A percentile compares a stretch with the other conserved stretches of the same genome.
These are phyloP conservation scores for Starmerella bacillaris DNA, from an alignment of 805 yeast species.

Conservation along the genomic window DNA sequence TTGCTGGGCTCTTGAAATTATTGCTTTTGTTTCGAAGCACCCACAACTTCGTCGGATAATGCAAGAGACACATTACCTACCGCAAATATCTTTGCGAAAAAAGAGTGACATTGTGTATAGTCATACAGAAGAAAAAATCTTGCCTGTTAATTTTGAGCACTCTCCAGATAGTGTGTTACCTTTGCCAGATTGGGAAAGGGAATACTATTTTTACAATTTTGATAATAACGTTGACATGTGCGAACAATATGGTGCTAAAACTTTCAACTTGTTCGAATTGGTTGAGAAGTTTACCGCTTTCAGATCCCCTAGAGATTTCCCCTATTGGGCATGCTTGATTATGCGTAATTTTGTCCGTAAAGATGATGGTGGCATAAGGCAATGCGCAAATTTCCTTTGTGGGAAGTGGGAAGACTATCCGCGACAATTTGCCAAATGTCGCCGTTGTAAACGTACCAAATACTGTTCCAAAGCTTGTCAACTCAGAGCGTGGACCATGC, in stretches of 20 bases:
- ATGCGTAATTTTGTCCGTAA: constrained; percentile 91
- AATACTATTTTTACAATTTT: constrained; percentile 22
- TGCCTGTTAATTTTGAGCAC: neutral
- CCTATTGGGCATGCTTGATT: constrained; percentile 95
- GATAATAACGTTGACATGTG: constrained; percentile 24
- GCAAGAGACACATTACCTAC: constrained; percentile 59
- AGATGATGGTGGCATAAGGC: constrained; percentile 87
- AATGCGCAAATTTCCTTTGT: constrained; percentile 84
- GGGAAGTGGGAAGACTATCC: constrained; percentile 88
- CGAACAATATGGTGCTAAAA: constrained; percentile 30
- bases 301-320: constrained; percentile 57
- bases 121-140: constrained; percentile 9
- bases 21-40: constrained; percentile 87
- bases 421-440: constrained; percentile 83
- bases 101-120: constrained; percentile 5
- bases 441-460: constrained; percentile 85
- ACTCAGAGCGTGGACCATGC: constrained; percentile 77
- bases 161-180: neutral
- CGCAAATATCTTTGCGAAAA: constrained; percentile 37
- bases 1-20: constrained; percentile 75
- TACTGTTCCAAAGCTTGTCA: constrained; percentile 90
- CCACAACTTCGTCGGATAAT: constrained; percentile 56
- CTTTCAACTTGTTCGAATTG: constrained; percentile 58
- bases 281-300: constrained; percentile 77
- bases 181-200: constrained; percentile 1